A percentile compares a stretch with the other conserved stretches of the same genome.
Conservation (phyloP, 75 land plant species). For the Picea glauca region DNA sequence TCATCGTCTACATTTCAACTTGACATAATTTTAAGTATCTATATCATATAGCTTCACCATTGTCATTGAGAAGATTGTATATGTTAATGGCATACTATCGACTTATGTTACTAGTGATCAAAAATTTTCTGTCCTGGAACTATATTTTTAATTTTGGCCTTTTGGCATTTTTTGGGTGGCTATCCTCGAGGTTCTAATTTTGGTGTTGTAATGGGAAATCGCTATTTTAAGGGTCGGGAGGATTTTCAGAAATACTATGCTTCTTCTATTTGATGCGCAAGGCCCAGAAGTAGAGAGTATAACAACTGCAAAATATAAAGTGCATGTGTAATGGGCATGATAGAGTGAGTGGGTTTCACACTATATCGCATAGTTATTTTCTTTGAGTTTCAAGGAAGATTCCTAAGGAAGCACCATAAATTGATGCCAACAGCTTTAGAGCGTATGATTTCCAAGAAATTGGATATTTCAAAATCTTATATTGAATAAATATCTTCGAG, state of each 20-base stretch:
- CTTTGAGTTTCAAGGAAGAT: conserved; percentile 79
- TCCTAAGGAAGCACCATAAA: conserved; percentile 91
- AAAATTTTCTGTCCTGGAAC: no score
- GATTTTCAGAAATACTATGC: conserved; percentile 91
- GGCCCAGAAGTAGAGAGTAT: conserved; percentile 94
- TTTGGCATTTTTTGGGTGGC: conserved; percentile 40
- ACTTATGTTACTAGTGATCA: no score
- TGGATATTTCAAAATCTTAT: no score
- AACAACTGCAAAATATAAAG: conserved; percentile 71
- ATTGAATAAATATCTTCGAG: no score
- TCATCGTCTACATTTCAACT: no score
- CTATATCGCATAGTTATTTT: conserved; percentile 84
- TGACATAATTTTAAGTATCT: no score
- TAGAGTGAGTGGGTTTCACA: conserved; percentile 92
- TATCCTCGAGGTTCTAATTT: conserved; percentile 88
- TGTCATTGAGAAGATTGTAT: no score
- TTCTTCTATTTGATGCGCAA: conserved; percentile 92
- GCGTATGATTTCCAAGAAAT: conserved; percentile 50
- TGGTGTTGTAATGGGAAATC: conserved; percentile 76
- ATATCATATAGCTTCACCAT: no score
- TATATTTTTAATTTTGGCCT: no score
- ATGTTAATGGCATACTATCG: no score
- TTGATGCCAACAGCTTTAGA: conserved; percentile 90
- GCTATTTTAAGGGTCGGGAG: conserved; percentile 75
- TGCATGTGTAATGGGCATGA: conserved; percentile 86